Evolutionary conservation across 495 filamentous ascomycete genomes (phyloP), one percentile per base, ranked within the genome.

Genomic region (Penicillium steckii): DNA sequence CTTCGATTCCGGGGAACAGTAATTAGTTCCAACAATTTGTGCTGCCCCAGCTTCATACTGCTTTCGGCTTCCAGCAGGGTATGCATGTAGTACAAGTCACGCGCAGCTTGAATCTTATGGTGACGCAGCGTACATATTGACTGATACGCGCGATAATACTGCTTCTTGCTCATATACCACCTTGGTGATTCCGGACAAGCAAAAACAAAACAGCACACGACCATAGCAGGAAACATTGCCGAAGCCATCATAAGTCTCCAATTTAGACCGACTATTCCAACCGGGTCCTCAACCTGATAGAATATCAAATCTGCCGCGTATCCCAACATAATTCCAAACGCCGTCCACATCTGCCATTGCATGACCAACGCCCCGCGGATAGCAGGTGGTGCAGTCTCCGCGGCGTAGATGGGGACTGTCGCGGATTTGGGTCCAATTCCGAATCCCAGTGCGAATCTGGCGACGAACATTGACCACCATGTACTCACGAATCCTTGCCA

Each of bases 281-380:
- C 65, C 12, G 60, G 55, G 61, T 84, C 73, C 4, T 73, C 64
- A 8, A 90, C 83, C 24, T 80, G 60, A 58, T 82, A 87, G 65
- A 95, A 90, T 17, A 82, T 86, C 17, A 95, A 68, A 64, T 87
- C 87, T 12, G 84, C 80, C 2, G 80, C 79, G 60, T 87, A 90
- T 12, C 89, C 89, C 13, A 91, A 50, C 80, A 91, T 86, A 61
- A 91, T 90, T 2, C 89, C 89, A 53, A 91, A 91, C 2, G 89
- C 89, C 1, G 87, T 91, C 85, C 85, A 91, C 81, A 90, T 85
- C 66, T 92, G 90, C 89, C 90, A 93, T 62, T 87, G 82, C 84
- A 88, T 87, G 5, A 88, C 84, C 30, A 89, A 59, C 12, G 89
- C 90, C 25, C 90, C 90, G 32, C 90, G 81, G 41, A 93, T 88